phyloP scores from a whole-genome alignment of 176 grass and related monocot genomes.

The sorghum (Sorghum bicolor) region DNA sequence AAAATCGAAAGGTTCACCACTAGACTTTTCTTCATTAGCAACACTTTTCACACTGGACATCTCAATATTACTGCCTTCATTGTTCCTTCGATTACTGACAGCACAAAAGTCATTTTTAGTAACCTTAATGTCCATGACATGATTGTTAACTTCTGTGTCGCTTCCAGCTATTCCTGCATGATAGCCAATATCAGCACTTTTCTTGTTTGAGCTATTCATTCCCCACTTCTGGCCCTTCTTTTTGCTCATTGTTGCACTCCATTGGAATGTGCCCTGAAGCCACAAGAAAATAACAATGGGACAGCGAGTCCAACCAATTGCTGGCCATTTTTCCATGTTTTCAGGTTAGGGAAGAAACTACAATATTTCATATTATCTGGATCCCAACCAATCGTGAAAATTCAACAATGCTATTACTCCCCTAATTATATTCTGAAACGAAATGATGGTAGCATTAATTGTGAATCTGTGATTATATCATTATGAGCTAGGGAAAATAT shows the following conservation, averaged over 20 bases:
- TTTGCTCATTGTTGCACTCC: slow-evolving; percentile 85
- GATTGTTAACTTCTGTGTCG: slow-evolving; percentile 18
- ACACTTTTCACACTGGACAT: slow-evolving; percentile 30
- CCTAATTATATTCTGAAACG: neutral
- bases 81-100: slow-evolving; percentile 9
- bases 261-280: slow-evolving; percentile 62
- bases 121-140: slow-evolving; percentile 17
- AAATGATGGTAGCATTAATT: neutral
- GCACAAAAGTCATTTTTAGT: slow-evolving; percentile 18
- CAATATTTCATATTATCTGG: neutral
- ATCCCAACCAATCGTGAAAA: neutral
- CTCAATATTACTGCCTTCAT: slow-evolving; percentile 25
- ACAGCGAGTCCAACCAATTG: neutral
- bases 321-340: neutral
- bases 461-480: neutral
- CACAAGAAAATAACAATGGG: slow-evolving; percentile 29
- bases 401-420: neutral
- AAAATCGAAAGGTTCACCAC: slow-evolving; percentile 50
- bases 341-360: neutral
- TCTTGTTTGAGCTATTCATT: slow-evolving; percentile 35
- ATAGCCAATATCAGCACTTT: slow-evolving; percentile 1
- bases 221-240: slow-evolving; percentile 97
- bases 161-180: slow-evolving; percentile 20
- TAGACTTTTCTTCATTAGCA: slow-evolving; percentile 48
- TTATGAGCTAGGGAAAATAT: neutral